These are phyloP conservation scores for Oryza longistaminata DNA, from an alignment of 176 grass and related monocot species.

Conservation along the genomic window DNA sequence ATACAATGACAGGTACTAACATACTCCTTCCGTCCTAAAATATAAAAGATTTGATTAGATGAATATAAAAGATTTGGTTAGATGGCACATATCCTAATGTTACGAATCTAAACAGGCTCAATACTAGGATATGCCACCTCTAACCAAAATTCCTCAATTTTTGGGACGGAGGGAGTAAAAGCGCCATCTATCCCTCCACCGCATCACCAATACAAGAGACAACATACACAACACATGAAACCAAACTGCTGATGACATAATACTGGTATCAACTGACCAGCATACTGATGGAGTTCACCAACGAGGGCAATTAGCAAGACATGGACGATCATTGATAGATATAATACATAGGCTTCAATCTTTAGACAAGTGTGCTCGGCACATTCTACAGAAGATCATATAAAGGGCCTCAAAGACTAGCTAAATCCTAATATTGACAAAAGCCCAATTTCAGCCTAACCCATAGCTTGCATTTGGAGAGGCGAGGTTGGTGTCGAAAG, in stretches of 20 bases:
- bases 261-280: background rate
- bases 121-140: too few species aligned
- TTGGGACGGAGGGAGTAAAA: background rate
- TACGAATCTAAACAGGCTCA: too few species aligned
- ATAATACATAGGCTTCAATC: background rate
- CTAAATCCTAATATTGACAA: constrained; percentile 46
- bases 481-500: constrained; percentile 55
- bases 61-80: too few species aligned
- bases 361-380: background rate
- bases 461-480: constrained; percentile 69
- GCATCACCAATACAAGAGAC: background rate
- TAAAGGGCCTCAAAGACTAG: background rate
- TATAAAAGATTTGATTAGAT: too few species aligned
- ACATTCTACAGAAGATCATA: background rate
- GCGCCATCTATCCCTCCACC: background rate
- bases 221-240: background rate
- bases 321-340: background rate
- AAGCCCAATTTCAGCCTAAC: constrained; percentile 48
- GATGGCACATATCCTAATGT: too few species aligned
- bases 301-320: background rate
- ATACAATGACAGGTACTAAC: background rate
- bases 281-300: background rate
- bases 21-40: background rate
- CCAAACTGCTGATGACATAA: background rate
- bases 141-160: too few species aligned